Evolutionary conservation across 495 filamentous ascomycete genomes (phyloP).

Genomic region (Hypomontagnella monticulosa): DNA sequence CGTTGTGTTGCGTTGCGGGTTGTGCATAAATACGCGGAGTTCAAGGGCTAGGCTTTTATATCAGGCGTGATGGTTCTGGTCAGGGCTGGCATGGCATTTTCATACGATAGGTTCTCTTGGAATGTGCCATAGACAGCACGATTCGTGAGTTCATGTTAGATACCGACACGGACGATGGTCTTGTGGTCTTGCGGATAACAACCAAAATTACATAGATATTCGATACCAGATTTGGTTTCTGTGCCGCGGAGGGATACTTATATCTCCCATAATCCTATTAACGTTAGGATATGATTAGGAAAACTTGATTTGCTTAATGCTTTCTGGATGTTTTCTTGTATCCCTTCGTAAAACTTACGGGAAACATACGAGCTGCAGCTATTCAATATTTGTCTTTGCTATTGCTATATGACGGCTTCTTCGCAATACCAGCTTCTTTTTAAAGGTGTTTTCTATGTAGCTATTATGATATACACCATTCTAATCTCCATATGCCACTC

Average conservation of each 20-base stretch:
- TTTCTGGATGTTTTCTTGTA: neutral
- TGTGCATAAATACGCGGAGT: conserved; percentile 24
- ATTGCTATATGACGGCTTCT: too few species aligned
- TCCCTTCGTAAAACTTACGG: too few species aligned
- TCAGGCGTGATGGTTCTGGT: conserved; percentile 17
- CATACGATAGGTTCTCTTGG: conserved; percentile 9
- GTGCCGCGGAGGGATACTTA: neutral
- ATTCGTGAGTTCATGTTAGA: conserved; percentile 31
- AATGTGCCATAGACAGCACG: conserved; percentile 1
- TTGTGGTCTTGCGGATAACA: conserved; percentile 26
- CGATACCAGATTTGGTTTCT: conserved; percentile 15
- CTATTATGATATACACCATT: too few species aligned
- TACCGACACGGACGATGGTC: conserved; percentile 20
- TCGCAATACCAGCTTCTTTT: too few species aligned
- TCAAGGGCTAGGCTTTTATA: conserved; percentile 23
- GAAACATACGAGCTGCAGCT: too few species aligned
- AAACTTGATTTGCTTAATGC: neutral
- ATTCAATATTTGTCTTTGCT: too few species aligned
- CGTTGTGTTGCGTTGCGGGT: neutral
- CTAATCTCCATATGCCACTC: too few species aligned
- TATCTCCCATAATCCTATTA: neutral
- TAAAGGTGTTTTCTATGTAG: too few species aligned
- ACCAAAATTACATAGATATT: conserved; percentile 4
- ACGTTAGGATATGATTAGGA: neutral
- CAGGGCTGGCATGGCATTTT: conserved; percentile 23